These are phyloP conservation scores for Rasamsonia emersonii DNA, from an alignment of 2,329 filamentous ascomycete species.

Conservation along the genomic window DNA sequence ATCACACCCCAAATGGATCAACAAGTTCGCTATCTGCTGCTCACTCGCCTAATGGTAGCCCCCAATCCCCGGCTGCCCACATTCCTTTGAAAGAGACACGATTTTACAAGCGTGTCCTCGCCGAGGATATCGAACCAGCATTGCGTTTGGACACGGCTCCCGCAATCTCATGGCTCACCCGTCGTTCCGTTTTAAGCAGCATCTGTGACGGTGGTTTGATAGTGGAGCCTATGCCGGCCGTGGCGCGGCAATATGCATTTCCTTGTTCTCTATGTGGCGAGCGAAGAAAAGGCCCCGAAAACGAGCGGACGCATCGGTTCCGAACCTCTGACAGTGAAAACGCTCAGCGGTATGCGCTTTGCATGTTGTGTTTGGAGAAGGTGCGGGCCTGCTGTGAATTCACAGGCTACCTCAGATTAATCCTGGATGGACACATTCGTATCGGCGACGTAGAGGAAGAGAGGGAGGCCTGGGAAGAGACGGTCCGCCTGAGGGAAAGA, in stretches of 20 bases:
- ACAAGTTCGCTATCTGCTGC: slow-evolving; percentile 50
- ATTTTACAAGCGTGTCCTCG: slow-evolving; percentile 84
- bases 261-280: slow-evolving; percentile 89
- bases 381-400: slow-evolving; percentile 88
- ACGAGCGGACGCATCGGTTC: slow-evolving; percentile 79
- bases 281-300: slow-evolving; percentile 57
- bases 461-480: slow-evolving; percentile 89
- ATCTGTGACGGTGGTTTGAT: slow-evolving; percentile 79
- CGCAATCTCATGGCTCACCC: slow-evolving; percentile 85
- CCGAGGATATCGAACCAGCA: slow-evolving; percentile 91
- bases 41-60: slow-evolving; percentile 42
- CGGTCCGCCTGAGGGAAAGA: slow-evolving; percentile 75
- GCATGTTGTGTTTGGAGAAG: slow-evolving; percentile 74
- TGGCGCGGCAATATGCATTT: slow-evolving; percentile 43
- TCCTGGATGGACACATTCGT: slow-evolving; percentile 87
- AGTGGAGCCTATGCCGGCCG: slow-evolving; percentile 73
- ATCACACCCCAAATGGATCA: slow-evolving; percentile 47
- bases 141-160: slow-evolving; percentile 82
- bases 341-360: slow-evolving; percentile 82
- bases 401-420: slow-evolving; percentile 78
- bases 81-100: slow-evolving; percentile 73
- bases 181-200: slow-evolving; percentile 71
- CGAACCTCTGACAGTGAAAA: slow-evolving; percentile 77
- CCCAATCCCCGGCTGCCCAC: slow-evolving; percentile 35
- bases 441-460: slow-evolving; percentile 76